Conservation (phyloP, 2,329 filamentous ascomycete genomes). For the Dendryphion nanum region DNA sequence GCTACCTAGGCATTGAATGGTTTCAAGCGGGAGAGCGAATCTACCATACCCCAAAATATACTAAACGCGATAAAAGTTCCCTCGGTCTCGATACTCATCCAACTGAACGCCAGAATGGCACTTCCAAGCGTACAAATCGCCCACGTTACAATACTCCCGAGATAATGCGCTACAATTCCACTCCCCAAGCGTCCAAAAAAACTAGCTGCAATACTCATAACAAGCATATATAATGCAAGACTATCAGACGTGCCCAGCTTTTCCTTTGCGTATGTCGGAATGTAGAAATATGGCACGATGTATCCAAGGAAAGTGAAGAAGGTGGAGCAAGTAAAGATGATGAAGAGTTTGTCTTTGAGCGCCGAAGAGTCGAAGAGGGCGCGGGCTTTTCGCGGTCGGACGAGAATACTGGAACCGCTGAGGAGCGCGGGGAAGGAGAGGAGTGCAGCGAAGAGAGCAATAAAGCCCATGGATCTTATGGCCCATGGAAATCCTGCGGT, state of each 20-base stretch:
- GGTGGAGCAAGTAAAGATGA: slow-evolving; percentile 34
- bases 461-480: slow-evolving; percentile 35
- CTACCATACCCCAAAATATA: slow-evolving; percentile 33
- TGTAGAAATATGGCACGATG: slow-evolving; percentile 39
- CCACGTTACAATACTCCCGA: slow-evolving; percentile 36
- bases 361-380: slow-evolving; percentile 34
- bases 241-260: slow-evolving; percentile 28
- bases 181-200: slow-evolving; percentile 34
- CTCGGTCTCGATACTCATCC: slow-evolving; percentile 32
- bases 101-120: slow-evolving; percentile 27
- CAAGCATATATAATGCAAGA: slow-evolving; percentile 30
- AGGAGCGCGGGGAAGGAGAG: slow-evolving; percentile 37
- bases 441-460: slow-evolving; percentile 27
- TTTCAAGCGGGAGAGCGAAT: background rate
- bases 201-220: slow-evolving; percentile 31
- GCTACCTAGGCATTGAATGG: background rate
- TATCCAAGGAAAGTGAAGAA: slow-evolving; percentile 38
- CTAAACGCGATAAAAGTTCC: slow-evolving; percentile 32
- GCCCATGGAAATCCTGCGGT: slow-evolving; percentile 35
- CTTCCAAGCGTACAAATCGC: slow-evolving; percentile 25
- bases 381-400: slow-evolving; percentile 29
- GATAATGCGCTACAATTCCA: slow-evolving; percentile 31
- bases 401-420: slow-evolving; percentile 25
- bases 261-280: slow-evolving; percentile 34
- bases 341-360: slow-evolving; percentile 31